Base-by-base conservation (phyloP, 2,329 filamentous ascomycete genomes). In the Colletotrichum musae region DNA sequence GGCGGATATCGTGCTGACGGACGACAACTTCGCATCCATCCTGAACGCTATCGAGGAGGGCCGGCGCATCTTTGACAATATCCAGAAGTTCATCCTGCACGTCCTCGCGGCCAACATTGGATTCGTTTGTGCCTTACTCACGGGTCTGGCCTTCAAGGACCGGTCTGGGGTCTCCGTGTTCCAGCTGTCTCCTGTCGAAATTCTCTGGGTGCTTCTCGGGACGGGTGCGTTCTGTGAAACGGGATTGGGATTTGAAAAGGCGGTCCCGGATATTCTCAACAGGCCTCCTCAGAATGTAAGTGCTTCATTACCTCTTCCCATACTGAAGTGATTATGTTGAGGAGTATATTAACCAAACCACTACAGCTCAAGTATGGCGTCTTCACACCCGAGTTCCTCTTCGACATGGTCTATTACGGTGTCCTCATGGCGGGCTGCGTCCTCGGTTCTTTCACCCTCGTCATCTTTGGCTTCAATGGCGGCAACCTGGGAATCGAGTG, bases 201-300 rank as follows among this genome's bases (percentile, higher is more conserved):
- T 94, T 72, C 85, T 94, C 56, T 94, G 92, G 92, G 91, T 94
- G 72, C 94, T 94, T 77, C 94, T 94, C 91, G 87, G 93, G 60
- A 94, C 92, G 0, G 93, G 90, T 53, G 90, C 89, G 21, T 84
- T 94, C 73, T 92, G 92, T 2, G 92, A 93, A 72, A 93, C 94
- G 89, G 93, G 92, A 70, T 84, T 94, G 4, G 92, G 92, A 4
- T 91, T 93, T 79, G 92, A 94, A 80, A 81, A 85, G 48, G 91
- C 92, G 0, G 89, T 90, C 0, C 87, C 91, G 0, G 91, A 93
- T 75, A 90, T 94, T 71, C 89, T 94, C 81, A 77, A 81, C 36
- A 86, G 92, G 0, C 91, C 91, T 1, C 92, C 92, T 0, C 91
- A 93, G 71, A 54, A 62, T 15, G 59, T 54, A 53, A 48, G 50